Evolutionary conservation across 1,139 yeast species (phyloP).

Genomic region (Blastobotrys indianensis): DNA sequence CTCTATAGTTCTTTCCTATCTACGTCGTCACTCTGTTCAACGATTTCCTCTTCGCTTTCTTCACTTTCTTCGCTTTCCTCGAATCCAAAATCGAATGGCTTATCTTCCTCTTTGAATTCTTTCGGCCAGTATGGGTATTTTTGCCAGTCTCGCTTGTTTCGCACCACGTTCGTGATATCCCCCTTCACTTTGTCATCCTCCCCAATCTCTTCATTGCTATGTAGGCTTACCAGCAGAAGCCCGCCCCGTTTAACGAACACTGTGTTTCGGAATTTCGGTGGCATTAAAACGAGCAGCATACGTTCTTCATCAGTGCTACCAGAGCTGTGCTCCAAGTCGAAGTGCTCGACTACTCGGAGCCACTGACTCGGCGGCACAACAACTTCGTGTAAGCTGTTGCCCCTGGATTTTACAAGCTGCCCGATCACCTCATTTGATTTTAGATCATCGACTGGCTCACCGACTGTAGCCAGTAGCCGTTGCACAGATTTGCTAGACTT

Average conservation of each 20-base stretch:
- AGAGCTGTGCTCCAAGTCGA: constrained; percentile 9
- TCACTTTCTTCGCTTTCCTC: no score
- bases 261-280: constrained; percentile 35
- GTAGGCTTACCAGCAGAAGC: constrained; percentile 29
- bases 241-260: constrained; percentile 38
- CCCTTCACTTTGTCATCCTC: constrained; percentile 27
- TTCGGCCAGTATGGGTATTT: constrained; percentile 34
- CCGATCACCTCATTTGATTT: constrained; percentile 30
- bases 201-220: constrained; percentile 19
- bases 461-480: constrained; percentile 23
- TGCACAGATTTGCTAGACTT: constrained; percentile 20
- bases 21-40: constrained; percentile 21
- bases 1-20: constrained; percentile 11
- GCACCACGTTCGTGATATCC: constrained; percentile 34
- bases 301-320: constrained; percentile 11
- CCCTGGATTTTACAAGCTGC: constrained; percentile 30
- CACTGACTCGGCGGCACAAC: constrained; percentile 24
- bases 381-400: constrained; percentile 32
- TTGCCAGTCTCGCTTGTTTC: constrained; percentile 34
- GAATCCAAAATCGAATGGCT: constrained; percentile 7
- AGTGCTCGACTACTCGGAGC: constrained; percentile 13
- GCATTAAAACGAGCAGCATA: constrained; percentile 31
- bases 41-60: constrained; percentile 20
- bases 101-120: constrained; percentile 27
- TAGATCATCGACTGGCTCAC: constrained; percentile 30